Evolutionary conservation across 2,329 filamentous ascomycete genomes (phyloP).

Genomic region (Colletotrichum sansevieriae): DNA sequence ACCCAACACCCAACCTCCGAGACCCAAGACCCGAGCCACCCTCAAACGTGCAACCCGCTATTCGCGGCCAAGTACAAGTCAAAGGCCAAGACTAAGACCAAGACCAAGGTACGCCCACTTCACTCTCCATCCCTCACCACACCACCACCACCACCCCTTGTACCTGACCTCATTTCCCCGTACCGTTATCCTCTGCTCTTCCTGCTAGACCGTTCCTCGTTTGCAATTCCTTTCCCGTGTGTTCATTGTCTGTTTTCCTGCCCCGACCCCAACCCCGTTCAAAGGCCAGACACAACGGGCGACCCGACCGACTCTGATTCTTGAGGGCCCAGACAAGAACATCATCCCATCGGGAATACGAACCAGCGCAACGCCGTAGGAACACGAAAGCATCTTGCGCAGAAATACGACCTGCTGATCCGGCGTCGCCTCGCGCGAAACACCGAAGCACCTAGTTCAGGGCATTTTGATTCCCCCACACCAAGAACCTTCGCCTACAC

Average conservation of each 20-base stretch:
- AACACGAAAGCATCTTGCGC: slow-evolving; percentile 6
- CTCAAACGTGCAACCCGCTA: slow-evolving; percentile 11
- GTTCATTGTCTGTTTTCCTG: not conserved
- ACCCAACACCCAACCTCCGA: slow-evolving; percentile 40
- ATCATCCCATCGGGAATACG: slow-evolving; percentile 19
- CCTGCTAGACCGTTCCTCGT: not conserved
- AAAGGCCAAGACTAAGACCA: not conserved
- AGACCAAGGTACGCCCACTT: slow-evolving; percentile 11
- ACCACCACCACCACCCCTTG: not conserved
- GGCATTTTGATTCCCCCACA: slow-evolving; percentile 5
- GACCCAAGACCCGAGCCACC: slow-evolving; percentile 34
- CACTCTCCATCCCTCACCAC: slow-evolving; percentile 3
- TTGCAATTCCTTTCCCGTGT: slow-evolving; percentile 5
- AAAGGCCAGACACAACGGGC: not conserved
- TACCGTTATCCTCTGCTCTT: slow-evolving; percentile 11
- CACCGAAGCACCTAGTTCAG: slow-evolving; percentile 12
- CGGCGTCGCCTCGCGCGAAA: slow-evolving; percentile 14
- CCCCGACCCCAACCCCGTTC: not conserved
- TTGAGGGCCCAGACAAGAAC: slow-evolving; percentile 8
- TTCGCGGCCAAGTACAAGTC: not conserved
- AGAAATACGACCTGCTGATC: slow-evolving; percentile 25
- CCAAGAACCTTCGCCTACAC: slow-evolving; percentile 20
- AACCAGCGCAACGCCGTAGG: slow-evolving; percentile 17
- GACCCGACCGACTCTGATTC: slow-evolving; percentile 3
- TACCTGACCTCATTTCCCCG: slow-evolving; percentile 15